phyloP scores from a whole-genome alignment of 768 basidiomycete species.

The Sporobolomyces pararoseus region DNA sequence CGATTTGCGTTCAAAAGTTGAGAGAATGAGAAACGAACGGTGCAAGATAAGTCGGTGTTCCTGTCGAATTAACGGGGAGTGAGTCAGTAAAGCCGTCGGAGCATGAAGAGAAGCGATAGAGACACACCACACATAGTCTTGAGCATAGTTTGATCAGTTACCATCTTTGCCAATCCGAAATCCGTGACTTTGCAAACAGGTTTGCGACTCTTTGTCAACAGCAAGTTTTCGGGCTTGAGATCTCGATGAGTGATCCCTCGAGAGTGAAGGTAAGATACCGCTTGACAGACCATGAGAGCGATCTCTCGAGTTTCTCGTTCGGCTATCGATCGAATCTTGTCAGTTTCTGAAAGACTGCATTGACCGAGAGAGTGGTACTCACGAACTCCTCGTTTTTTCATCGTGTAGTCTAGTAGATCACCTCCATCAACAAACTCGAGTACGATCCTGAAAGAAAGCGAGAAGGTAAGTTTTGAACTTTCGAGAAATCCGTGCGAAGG shows the following conservation, averaged over 20 bases:
- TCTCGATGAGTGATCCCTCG: slow-evolving; percentile 86
- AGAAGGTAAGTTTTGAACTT: background rate
- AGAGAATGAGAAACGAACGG: slow-evolving; percentile 50
- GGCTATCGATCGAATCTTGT: slow-evolving; percentile 48
- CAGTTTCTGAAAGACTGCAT: slow-evolving; percentile 10
- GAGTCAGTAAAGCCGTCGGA: background rate
- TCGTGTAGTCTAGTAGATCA: slow-evolving; percentile 63
- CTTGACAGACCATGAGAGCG: slow-evolving; percentile 70
- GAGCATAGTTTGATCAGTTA: slow-evolving; percentile 57
- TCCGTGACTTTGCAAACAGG: slow-evolving; percentile 85
- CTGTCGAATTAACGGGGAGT: slow-evolving; percentile 63
- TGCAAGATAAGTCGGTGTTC: slow-evolving; percentile 89
- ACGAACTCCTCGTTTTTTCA: slow-evolving; percentile 61
- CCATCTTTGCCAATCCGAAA: slow-evolving; percentile 92
- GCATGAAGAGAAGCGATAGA: slow-evolving; percentile 1
- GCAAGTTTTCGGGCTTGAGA: slow-evolving; percentile 42
- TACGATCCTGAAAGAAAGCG: slow-evolving; percentile 54
- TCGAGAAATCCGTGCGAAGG: too few species aligned
- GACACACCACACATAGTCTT: slow-evolving; percentile 52
- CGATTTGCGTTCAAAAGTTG: too few species aligned
- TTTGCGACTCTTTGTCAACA: slow-evolving; percentile 36
- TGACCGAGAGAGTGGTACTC: slow-evolving; percentile 45
- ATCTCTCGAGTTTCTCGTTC: slow-evolving; percentile 60
- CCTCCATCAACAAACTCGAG: slow-evolving; percentile 83
- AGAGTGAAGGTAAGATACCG: slow-evolving; percentile 49